Evolutionary conservation across 176 grass and related monocot genomes (phyloP).

Genomic region (Carex parvula): DNA sequence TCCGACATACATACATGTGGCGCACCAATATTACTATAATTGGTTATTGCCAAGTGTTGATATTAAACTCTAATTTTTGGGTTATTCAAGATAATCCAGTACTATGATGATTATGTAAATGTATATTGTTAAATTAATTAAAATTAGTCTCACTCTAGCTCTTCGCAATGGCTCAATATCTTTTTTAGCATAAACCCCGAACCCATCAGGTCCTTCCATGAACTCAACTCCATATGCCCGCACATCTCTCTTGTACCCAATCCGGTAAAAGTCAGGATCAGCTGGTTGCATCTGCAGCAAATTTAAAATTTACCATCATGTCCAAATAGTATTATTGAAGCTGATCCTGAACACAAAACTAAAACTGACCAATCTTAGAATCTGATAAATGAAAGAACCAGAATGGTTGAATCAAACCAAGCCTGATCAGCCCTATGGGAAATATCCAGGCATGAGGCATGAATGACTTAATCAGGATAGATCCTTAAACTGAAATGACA

Average conservation of each 20-base stretch:
- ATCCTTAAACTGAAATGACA: not conserved
- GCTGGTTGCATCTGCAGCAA: conserved; percentile 60
- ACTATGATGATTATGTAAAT: not conserved
- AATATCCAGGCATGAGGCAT: not conserved
- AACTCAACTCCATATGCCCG: conserved; percentile 82
- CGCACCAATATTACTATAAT: not conserved
- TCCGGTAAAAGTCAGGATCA: conserved; percentile 90
- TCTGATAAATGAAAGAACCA: not conserved
- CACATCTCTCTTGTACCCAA: conserved; percentile 76
- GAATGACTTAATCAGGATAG: not conserved
- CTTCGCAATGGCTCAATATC: conserved; percentile 70
- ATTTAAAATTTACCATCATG: conserved; percentile 4
- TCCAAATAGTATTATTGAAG: not conserved
- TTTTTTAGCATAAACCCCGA: conserved; percentile 74
- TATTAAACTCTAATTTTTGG: not conserved
- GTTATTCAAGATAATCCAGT: not conserved
- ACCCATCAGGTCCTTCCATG: conserved; percentile 82
- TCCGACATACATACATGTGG: not conserved
- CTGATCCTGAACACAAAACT: not conserved
- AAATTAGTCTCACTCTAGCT: conserved; percentile 59
- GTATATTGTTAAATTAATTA: not conserved
- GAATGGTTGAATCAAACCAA: not conserved
- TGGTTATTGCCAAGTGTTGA: not conserved
- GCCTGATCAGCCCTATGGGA: not conserved
- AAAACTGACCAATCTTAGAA: not conserved